Base-by-base conservation (phyloP, 352 stramenopile species). In the Pythium biforme region DNA sequence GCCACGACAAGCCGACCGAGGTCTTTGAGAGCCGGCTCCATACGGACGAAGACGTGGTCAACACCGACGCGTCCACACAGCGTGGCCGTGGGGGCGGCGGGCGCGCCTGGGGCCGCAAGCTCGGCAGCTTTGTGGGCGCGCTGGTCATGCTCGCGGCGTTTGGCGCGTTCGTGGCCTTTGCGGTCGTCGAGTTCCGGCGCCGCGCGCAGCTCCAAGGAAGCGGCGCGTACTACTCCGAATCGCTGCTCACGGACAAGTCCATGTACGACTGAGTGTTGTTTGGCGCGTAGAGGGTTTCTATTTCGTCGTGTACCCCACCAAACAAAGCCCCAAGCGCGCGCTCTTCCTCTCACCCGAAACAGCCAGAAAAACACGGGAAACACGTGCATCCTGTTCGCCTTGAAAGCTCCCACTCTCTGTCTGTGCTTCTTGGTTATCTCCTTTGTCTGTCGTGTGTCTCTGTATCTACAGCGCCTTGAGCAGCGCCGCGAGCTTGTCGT, bases 21-120 rank as follows among this genome's bases (percentile, higher is more conserved):
- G 69, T 92, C 46, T 75, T 86, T 57, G 82, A 87, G 27, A 88
- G 69, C 34, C 83, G 75, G 14, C 37, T 94, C 55, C 84, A 94
- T 68, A 83, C 79, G 1, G 45, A 74, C 5, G 65, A 81, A 7
- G 79, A 92, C 51, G 39, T 73, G 17, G 56, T 65, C 11, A 43
- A 11, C 14, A 41, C 23, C 12, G 59, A 52, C 29, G 20, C 23
- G 17, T n/a, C n/a, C n/a, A n/a, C n/a, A n/a, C n/a, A n/a, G n/a
- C n/a, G 23, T 25, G 34, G 19, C 26, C 22, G 14, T 12, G 8
- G 22, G 7, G 45, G 25, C 8, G 26, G 46, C 33, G 47, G 31
- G 15, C 57, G 34, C 17, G 57, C 60, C 17, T 70, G 50, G 46
- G 49, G 25, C 17, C 49, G 62, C 19, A 81, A 82, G 22, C 61